These are phyloP conservation scores for Aspergillus pseudotamarii DNA, from an alignment of 2,329 filamentous ascomycete species.

Conservation along the genomic window DNA sequence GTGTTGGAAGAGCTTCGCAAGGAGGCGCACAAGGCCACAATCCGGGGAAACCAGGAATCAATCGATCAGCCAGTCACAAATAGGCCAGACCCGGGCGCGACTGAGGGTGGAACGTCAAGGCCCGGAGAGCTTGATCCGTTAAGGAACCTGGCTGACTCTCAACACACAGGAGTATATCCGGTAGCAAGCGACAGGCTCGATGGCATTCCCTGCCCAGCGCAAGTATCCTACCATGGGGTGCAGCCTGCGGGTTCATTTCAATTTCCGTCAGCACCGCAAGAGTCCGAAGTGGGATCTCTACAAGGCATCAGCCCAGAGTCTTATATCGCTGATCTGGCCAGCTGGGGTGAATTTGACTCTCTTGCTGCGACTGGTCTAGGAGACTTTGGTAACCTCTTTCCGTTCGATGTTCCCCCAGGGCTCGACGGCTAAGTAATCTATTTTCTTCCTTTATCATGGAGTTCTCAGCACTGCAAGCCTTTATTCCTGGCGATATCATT, in stretches of 20 bases:
- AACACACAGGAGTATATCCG: background rate
- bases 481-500: too few species aligned
- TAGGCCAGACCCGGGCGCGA: background rate
- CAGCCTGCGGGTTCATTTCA: background rate
- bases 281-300: slow-evolving; percentile 12
- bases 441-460: background rate
- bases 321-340: slow-evolving; percentile 23
- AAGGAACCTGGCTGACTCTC: background rate
- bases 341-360: slow-evolving; percentile 35
- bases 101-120: background rate
- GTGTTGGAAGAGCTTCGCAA: slow-evolving; percentile 43
- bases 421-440: background rate
- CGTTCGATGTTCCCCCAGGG: background rate
- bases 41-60: background rate
- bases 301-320: slow-evolving; percentile 21
- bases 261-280: slow-evolving; percentile 3
- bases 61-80: background rate
- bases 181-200: background rate
- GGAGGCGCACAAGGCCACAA: slow-evolving; percentile 23
- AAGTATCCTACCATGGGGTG: background rate
- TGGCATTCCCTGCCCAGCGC: background rate
- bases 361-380: slow-evolving; percentile 25
- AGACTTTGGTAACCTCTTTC: slow-evolving; percentile 20
- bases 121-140: background rate
- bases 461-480: too few species aligned